These are phyloP conservation scores for Fereydounia khargensis DNA, from an alignment of 1,284 basidiomycete genomes.

Conservation along the genomic window DNA sequence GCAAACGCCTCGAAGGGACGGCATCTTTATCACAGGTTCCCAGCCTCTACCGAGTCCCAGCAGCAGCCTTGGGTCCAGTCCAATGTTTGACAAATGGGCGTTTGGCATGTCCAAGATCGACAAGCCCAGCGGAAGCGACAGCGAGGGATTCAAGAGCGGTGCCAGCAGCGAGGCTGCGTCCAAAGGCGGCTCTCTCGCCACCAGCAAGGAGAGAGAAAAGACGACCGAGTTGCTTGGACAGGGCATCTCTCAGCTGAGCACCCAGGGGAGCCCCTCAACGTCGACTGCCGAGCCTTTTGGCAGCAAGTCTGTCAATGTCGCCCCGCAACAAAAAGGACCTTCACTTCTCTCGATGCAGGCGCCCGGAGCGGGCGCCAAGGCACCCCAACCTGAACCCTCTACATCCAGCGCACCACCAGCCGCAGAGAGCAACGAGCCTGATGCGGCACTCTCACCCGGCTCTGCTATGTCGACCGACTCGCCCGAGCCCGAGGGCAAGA, in stretches of 20 bases:
- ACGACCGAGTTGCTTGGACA: slow-evolving; percentile 63
- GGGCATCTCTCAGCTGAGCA: slow-evolving; percentile 68
- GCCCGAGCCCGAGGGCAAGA: slow-evolving; percentile 9
- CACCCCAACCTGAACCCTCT: neutral
- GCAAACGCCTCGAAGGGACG: slow-evolving; percentile 88
- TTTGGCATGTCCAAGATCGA: slow-evolving; percentile 79
- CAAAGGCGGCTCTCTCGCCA: slow-evolving; percentile 26
- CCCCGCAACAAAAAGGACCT: slow-evolving; percentile 64
- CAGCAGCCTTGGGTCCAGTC: slow-evolving; percentile 71
- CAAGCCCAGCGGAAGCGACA: slow-evolving; percentile 34
- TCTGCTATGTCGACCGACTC: slow-evolving; percentile 39
- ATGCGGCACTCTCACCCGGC: slow-evolving; percentile 44
- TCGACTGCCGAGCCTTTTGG: slow-evolving; percentile 61
- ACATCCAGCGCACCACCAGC: neutral
- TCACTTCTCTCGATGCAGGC: slow-evolving; percentile 80
- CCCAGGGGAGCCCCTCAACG: slow-evolving; percentile 59
- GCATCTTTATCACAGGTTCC: slow-evolving; percentile 84
- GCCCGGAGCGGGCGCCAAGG: slow-evolving; percentile 7
- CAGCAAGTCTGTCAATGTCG: slow-evolving; percentile 62
- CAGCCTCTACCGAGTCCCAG: slow-evolving; percentile 81
- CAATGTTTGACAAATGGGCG: slow-evolving; percentile 84
- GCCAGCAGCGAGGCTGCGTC: slow-evolving; percentile 34
- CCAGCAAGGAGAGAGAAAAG: slow-evolving; percentile 55
- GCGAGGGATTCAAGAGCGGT: slow-evolving; percentile 34
- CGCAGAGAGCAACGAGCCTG: slow-evolving; percentile 1